Conservation (phyloP, 2,329 filamentous ascomycete genomes). For the Kalaharituber pfeilii region DNA sequence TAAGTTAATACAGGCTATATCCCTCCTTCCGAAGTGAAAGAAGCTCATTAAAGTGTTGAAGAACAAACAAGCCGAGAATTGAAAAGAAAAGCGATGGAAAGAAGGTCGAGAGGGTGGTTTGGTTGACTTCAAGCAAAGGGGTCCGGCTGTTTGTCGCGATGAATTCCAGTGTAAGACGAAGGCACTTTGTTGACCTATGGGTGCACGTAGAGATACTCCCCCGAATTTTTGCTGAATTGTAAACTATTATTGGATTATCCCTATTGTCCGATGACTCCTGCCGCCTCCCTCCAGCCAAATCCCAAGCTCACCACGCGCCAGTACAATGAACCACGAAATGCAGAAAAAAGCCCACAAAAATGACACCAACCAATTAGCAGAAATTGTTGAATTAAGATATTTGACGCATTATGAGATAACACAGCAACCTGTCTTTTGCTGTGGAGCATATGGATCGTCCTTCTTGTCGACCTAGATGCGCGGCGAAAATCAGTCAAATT, state of each 20-base stretch:
- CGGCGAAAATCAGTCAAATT: neutral
- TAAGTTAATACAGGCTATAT: neutral
- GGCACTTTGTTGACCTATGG: no score
- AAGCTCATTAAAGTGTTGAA: neutral
- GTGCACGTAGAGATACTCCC: no score
- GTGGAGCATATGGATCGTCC: conserved; percentile 96
- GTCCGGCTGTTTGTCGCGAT: no score
- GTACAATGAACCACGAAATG: neutral
- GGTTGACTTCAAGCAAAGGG: no score
- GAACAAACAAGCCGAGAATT: neutral
- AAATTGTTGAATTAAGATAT: neutral
- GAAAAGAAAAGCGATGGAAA: neutral
- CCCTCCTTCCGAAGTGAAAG: neutral
- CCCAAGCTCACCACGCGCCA: neutral
- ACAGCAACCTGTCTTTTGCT: conserved; percentile 85
- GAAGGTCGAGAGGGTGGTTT: no score
- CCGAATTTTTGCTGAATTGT: no score
- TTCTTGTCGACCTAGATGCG: conserved; percentile 55
- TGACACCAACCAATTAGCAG: neutral
- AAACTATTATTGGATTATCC: no score
- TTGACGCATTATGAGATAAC: conserved; percentile 36
- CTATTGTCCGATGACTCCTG: neutral
- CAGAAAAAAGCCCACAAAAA: neutral
- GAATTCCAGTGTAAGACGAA: no score
- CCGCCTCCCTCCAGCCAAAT: neutral